Base-by-base conservation (phyloP, 306 rosid species). In the Fragaria vesca region DNA sequence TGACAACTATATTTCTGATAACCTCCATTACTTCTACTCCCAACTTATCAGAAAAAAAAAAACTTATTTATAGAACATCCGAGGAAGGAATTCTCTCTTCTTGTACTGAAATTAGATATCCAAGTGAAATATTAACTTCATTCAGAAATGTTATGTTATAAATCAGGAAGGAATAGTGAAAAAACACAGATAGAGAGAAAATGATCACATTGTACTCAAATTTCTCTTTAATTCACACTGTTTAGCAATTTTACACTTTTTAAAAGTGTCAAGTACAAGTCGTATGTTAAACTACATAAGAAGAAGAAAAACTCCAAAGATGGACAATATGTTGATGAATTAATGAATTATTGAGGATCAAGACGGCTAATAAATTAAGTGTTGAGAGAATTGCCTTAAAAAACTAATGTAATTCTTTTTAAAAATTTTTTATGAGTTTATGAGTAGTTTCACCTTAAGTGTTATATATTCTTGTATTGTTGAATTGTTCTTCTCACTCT, bases 1-100 rank as follows among this genome's bases (percentile, higher is more conserved):
- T 68, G 66, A 74, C 69, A 67, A 57, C 71, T 65, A 80, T 61
- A 43, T 74, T 74, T 36, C 40, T 45, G 60, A 24, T 54, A 16
- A 46, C 34, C 55, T 46, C 50, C 47, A 4, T 34, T 74, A 13
- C n/a, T 68, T 74, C 36, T 32, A 45, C 36, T n/a, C 50, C 72
- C 54, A 74, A 45, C 70, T 73, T 30, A 30, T 30, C 2, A 30
- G 1, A 1, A 30, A 30, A 1, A 30, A 30, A 30, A 30, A 30
- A 30, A 30, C 32, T 30, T 55, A 15, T 28, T 13, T 43, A 20
- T 13, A 13, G 4, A 32, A 42, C 75, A 42, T 45, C 46, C 4
- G 65, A 10, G 12, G 51, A 21, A 36, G 40, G 40, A 36, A 17
- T 45, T 1, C 9, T 46, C 6, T 16, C 6, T 16, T 38, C 17